phyloP scores from a whole-genome alignment of 1,284 basidiomycete species.

The Polyporus tsugae region DNA sequence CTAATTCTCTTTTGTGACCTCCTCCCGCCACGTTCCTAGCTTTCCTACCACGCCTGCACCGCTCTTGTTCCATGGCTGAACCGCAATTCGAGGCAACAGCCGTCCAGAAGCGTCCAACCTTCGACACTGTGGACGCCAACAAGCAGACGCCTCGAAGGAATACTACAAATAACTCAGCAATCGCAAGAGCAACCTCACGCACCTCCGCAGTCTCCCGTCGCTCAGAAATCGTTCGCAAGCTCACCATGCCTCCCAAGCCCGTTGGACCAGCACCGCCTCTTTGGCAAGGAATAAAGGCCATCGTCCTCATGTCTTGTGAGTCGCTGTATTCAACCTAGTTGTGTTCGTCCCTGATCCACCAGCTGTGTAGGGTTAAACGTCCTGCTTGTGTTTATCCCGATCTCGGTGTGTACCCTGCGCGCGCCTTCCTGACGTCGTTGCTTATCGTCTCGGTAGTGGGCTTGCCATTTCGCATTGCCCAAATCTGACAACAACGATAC shows the following conservation, averaged over 20 bases:
- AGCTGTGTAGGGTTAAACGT: constrained; percentile 64
- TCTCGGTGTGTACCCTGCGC: constrained; percentile 59
- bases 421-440: background rate
- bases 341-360: constrained; percentile 15
- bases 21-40: background rate
- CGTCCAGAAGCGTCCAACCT: constrained; percentile 18
- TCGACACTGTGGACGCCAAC: constrained; percentile 15
- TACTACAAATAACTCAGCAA: constrained; percentile 28
- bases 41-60: background rate
- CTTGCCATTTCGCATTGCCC: constrained; percentile 65
- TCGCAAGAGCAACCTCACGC: constrained; percentile 17
- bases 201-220: constrained; percentile 21
- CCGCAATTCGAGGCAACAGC: background rate
- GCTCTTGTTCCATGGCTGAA: background rate
- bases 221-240: constrained; percentile 23
- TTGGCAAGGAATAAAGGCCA: constrained; percentile 54
- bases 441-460: constrained; percentile 63
- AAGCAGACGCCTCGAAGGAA: constrained; percentile 15
- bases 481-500: constrained; percentile 57
- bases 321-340: constrained; percentile 9
- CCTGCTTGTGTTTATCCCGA: constrained; percentile 70
- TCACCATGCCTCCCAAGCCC: constrained; percentile 34
- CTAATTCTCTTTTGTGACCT: background rate
- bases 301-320: constrained; percentile 63
- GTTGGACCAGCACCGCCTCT: constrained; percentile 53